phyloP scores from a whole-genome alignment of 257 asterid species.

The Solanum etuberosum region DNA sequence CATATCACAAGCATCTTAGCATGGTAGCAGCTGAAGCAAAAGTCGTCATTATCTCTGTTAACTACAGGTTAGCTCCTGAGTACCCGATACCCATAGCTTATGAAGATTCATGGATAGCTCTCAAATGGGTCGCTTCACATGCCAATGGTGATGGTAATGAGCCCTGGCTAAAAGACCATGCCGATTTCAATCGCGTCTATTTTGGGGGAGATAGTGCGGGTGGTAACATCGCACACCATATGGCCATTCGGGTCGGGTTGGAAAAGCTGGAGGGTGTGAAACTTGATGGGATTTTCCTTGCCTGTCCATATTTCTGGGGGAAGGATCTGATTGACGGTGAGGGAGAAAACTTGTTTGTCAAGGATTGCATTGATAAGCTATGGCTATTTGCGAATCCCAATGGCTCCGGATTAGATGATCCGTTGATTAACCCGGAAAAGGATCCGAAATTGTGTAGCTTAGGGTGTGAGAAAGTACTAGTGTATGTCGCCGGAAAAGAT shows the following conservation, averaged over 20 bases:
- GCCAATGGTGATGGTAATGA: slow-evolving; percentile 11
- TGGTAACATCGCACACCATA: slow-evolving; percentile 35
- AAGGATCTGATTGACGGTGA: slow-evolving; percentile 38
- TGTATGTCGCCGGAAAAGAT: slow-evolving; percentile 41
- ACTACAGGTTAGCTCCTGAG: slow-evolving; percentile 64
- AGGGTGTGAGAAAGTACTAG: slow-evolving; percentile 28
- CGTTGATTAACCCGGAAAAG: slow-evolving; percentile 32
- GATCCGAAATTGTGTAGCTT: slow-evolving; percentile 25
- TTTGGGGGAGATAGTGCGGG: slow-evolving; percentile 72
- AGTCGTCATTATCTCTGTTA: slow-evolving; percentile 33
- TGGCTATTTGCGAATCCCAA: slow-evolving; percentile 41
- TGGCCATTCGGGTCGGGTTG: slow-evolving; percentile 29
- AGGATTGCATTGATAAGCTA: slow-evolving; percentile 1
- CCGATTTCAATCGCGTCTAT: slow-evolving; percentile 30
- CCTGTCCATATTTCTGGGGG: slow-evolving; percentile 55
- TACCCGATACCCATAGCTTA: slow-evolving; percentile 46
- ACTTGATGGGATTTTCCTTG: slow-evolving; percentile 32
- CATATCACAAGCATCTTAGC: slow-evolving; percentile 22
- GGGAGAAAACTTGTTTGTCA: not conserved
- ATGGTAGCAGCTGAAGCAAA: slow-evolving; percentile 29
- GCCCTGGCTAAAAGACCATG: slow-evolving; percentile 34
- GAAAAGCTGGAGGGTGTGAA: slow-evolving; percentile 11
- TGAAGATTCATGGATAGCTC: slow-evolving; percentile 47
- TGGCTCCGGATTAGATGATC: slow-evolving; percentile 44
- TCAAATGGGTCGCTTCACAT: slow-evolving; percentile 49